Conservation (phyloP, 257 asterid genomes). For the Gardenia jasminoides region DNA sequence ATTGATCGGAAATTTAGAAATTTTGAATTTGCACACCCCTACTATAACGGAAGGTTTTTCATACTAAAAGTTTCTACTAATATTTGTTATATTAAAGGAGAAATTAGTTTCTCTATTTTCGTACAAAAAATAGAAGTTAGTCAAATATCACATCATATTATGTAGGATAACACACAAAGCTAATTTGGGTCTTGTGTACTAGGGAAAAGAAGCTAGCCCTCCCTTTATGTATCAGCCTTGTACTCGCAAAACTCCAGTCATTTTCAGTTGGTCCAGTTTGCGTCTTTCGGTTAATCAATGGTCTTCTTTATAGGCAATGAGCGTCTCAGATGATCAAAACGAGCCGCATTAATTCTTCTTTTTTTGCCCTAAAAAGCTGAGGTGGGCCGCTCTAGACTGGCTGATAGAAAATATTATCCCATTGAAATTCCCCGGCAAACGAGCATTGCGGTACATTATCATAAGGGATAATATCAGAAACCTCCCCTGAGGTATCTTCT, state of each 20-base stretch:
- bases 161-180: too few relatives aligned
- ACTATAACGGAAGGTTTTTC: neutral
- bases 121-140: too few relatives aligned
- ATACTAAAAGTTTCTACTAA: too few relatives aligned
- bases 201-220: neutral
- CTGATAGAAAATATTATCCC: too few relatives aligned
- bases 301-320: constrained; percentile 2
- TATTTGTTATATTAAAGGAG: neutral
- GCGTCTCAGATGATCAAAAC: neutral
- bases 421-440: too few relatives aligned
- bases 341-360: neutral
- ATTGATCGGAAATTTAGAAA: too few relatives aligned
- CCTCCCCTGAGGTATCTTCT: too few relatives aligned
- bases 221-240: neutral
- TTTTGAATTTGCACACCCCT: too few relatives aligned
- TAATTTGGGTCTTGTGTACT: neutral
- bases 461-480: too few relatives aligned
- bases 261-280: neutral
- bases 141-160: too few relatives aligned
- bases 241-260: neutral
- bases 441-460: too few relatives aligned
- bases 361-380: neutral
- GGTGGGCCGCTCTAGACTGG: neutral
- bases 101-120: too few relatives aligned
- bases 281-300: neutral